phyloP scores from a whole-genome alignment of 1,284 basidiomycete genomes.

The Rhodotorula sp. region DNA sequence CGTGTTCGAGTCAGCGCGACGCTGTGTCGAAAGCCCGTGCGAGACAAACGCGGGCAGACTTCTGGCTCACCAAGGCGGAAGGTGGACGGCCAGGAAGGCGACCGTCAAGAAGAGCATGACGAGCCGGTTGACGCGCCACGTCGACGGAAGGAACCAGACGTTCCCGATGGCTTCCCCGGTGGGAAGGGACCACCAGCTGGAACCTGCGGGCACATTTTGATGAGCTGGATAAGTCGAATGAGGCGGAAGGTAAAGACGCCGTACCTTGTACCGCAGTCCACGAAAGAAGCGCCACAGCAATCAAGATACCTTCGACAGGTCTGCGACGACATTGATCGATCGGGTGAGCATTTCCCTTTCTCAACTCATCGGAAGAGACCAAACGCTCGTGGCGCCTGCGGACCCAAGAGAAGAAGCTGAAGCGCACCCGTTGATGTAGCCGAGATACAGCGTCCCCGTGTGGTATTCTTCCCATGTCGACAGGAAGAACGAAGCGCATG shows the following conservation, averaged over 20 bases:
- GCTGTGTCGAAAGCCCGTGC: too few species aligned
- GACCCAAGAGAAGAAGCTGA: slow-evolving; percentile 54
- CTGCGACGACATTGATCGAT: background rate
- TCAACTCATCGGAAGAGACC: too few species aligned
- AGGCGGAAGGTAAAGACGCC: background rate
- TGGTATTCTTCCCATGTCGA: slow-evolving; percentile 99
- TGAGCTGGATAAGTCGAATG: background rate
- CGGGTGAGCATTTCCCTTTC: background rate
- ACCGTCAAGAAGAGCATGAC: slow-evolving; percentile 27
- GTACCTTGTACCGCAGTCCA: slow-evolving; percentile 70
- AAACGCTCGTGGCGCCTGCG: too few species aligned
- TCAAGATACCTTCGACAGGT: slow-evolving; percentile 91
- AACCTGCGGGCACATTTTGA: slow-evolving; percentile 45
- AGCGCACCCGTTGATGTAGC: slow-evolving; percentile 48
- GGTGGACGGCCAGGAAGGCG: slow-evolving; percentile 20
- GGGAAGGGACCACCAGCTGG: slow-evolving; percentile 77
- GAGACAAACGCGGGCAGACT: background rate
- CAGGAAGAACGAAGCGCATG: slow-evolving; percentile 60
- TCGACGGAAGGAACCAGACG: slow-evolving; percentile 58
- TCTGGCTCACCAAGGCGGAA: slow-evolving; percentile 18
- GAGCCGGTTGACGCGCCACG: slow-evolving; percentile 49
- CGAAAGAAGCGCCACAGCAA: slow-evolving; percentile 75
- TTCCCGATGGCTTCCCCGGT: slow-evolving; percentile 61
- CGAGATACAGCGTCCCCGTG: slow-evolving; percentile 84
- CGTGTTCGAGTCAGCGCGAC: too few species aligned